Evolutionary conservation across 805 yeast genomes (phyloP).

Genomic region (Wickerhamomyces bisporus): DNA sequence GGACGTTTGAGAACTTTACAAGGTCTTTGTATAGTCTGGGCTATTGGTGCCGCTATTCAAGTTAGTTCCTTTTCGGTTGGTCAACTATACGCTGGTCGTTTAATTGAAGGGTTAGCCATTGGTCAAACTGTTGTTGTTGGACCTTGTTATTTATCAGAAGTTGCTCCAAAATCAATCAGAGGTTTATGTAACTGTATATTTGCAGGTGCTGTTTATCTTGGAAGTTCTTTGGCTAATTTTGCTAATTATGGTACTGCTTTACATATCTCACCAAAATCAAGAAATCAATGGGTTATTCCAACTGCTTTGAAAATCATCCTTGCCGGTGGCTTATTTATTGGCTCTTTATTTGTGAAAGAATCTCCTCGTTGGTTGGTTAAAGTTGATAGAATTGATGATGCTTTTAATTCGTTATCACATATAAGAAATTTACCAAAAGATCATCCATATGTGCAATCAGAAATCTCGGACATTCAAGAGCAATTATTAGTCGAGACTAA

Average conservation of each 20-base stretch:
- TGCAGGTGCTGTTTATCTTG: constrained; percentile 55
- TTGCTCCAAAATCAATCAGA: constrained; percentile 48
- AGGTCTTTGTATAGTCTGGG: constrained; percentile 37
- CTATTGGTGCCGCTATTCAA: constrained; percentile 43
- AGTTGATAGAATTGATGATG: constrained; percentile 36
- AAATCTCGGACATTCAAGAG: constrained; percentile 46
- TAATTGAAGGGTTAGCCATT: constrained; percentile 50
- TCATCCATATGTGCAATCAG: constrained; percentile 46
- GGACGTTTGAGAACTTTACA: constrained; percentile 49
- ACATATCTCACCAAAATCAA: constrained; percentile 31
- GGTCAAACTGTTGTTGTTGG: constrained; percentile 55
- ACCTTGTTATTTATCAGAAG: constrained; percentile 49
- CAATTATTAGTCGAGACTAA: constrained; percentile 36
- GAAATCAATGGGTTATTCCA: constrained; percentile 49
- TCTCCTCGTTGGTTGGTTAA: constrained; percentile 42
- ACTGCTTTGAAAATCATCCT: constrained; percentile 41
- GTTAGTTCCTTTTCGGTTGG: constrained; percentile 40
- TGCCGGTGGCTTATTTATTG: constrained; percentile 38
- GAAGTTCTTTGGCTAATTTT: constrained; percentile 45
- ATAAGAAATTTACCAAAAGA: constrained; percentile 41
- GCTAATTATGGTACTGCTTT: constrained; percentile 48
- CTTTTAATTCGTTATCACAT: constrained; percentile 35
- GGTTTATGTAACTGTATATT: constrained; percentile 49
- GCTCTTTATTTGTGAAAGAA: constrained; percentile 42
- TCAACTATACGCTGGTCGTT: constrained; percentile 51